These are phyloP conservation scores for Tylopilus subfusipes DNA, from an alignment of 768 basidiomycete genomes.

Conservation along the genomic window DNA sequence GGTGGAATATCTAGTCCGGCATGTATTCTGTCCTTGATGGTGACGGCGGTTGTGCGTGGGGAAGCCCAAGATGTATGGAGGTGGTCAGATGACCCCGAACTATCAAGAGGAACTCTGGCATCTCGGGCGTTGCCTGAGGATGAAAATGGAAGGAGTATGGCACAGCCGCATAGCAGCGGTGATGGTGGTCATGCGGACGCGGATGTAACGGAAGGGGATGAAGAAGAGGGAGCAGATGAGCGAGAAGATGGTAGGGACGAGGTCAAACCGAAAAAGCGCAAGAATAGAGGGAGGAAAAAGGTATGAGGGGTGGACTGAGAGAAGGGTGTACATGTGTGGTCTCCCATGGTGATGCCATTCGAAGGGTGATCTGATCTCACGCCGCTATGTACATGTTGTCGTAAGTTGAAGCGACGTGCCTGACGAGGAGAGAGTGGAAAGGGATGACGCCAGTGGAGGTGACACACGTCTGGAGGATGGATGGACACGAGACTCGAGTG, in stretches of 20 bases:
- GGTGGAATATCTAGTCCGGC: slow-evolving; percentile 50
- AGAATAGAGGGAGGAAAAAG: slow-evolving; percentile 19
- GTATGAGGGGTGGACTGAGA: neutral
- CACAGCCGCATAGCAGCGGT: slow-evolving; percentile 16
- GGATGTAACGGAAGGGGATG: slow-evolving; percentile 10
- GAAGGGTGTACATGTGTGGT: neutral
- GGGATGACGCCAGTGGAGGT: neutral
- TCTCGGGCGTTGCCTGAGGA: slow-evolving; percentile 11
- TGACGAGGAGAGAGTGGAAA: neutral
- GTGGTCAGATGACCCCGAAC: slow-evolving; percentile 59
- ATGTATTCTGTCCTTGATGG: slow-evolving; percentile 67
- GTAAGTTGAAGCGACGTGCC: slow-evolving; percentile 17
- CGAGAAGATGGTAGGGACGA: neutral
- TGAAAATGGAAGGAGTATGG: slow-evolving; percentile 17
- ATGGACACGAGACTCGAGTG: neutral
- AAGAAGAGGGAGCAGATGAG: slow-evolving; percentile 2
- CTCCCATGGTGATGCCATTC: neutral
- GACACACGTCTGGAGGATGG: too few relatives aligned
- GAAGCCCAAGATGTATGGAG: slow-evolving; percentile 69
- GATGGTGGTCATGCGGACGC: slow-evolving; percentile 10
- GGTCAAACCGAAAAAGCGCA: slow-evolving; percentile 18
- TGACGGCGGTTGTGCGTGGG: slow-evolving; percentile 56
- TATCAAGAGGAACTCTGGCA: slow-evolving; percentile 21
- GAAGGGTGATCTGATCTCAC: slow-evolving; percentile 9
- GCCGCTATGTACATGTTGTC: slow-evolving; percentile 10